These are phyloP conservation scores for Leucogyrophana mollusca DNA, from an alignment of 768 basidiomycete species.

Conservation along the genomic window DNA sequence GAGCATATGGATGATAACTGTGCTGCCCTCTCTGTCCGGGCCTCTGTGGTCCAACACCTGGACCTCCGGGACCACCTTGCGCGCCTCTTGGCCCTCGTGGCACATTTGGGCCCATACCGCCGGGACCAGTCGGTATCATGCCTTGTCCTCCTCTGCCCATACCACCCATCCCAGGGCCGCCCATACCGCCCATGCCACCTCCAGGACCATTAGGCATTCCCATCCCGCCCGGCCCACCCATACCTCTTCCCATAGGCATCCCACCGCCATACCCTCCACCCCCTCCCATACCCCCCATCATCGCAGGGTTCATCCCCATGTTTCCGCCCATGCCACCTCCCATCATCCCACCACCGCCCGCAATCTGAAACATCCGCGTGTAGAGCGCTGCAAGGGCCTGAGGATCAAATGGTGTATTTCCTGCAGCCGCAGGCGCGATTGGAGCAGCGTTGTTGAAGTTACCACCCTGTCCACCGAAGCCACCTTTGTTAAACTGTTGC, in stretches of 20 bases:
- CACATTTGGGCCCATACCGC: conserved; percentile 53
- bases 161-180: conserved; percentile 32
- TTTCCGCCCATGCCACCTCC: conserved; percentile 36
- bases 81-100: conserved; percentile 67
- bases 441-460: conserved; percentile 33
- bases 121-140: conserved; percentile 37
- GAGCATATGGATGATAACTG: conserved; percentile 82
- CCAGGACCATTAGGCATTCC: conserved; percentile 30
- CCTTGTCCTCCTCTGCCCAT: conserved; percentile 42
- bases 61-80: conserved; percentile 50
- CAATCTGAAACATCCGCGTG: conserved; percentile 92
- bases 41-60: conserved; percentile 70
- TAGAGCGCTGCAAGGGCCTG: conserved; percentile 91
- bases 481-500: conserved; percentile 15
- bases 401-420: conserved; percentile 80
- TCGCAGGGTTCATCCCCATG: conserved; percentile 15
- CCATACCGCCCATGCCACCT: conserved; percentile 38
- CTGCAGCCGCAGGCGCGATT: conserved; percentile 27
- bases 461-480: conserved; percentile 36
- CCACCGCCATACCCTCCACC: conserved; percentile 9
- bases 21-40: conserved; percentile 72
- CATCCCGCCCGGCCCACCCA: conserved; percentile 33
- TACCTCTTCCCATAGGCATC: conserved; percentile 32
- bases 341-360: conserved; percentile 51
- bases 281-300: conserved; percentile 35